Evolutionary conservation across 495 filamentous ascomycete species (phyloP).

Genomic region (Talaromyces ruber): DNA sequence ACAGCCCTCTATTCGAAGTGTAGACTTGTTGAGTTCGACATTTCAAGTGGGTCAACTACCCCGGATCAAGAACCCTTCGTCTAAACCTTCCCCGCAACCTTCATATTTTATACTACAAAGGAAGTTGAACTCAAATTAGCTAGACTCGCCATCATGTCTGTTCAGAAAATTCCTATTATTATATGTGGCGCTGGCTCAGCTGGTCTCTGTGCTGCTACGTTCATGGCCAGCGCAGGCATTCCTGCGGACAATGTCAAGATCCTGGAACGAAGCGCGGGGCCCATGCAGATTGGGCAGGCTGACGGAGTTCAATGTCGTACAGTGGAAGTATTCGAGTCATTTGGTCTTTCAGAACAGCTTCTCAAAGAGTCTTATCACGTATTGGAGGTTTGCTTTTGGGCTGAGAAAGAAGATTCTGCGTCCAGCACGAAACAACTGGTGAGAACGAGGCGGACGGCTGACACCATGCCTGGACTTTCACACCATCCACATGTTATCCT

Average conservation of each 20-base stretch:
- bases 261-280: constrained; percentile 52
- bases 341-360: constrained; percentile 61
- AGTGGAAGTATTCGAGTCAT: constrained; percentile 73
- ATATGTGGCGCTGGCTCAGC: constrained; percentile 63
- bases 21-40: background rate
- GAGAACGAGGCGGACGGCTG: constrained; percentile 40
- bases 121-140: background rate
- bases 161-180: constrained; percentile 31
- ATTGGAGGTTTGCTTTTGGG: constrained; percentile 60
- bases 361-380: constrained; percentile 66
- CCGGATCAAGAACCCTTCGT: background rate
- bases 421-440: background rate
- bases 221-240: constrained; percentile 54
- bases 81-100: background rate
- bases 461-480: constrained; percentile 55
- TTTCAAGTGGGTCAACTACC: background rate
- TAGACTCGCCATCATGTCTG: background rate
- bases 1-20: background rate
- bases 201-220: constrained; percentile 58
- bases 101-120: background rate
- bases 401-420: constrained; percentile 28
- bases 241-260: constrained; percentile 39
- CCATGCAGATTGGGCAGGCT: constrained; percentile 62
- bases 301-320: constrained; percentile 76
- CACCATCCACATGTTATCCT: constrained; percentile 68